Evolutionary conservation across 305 asterid genomes (phyloP), one percentile per base, ranked within the genome.

Genomic region (Plantago coronopus): DNA sequence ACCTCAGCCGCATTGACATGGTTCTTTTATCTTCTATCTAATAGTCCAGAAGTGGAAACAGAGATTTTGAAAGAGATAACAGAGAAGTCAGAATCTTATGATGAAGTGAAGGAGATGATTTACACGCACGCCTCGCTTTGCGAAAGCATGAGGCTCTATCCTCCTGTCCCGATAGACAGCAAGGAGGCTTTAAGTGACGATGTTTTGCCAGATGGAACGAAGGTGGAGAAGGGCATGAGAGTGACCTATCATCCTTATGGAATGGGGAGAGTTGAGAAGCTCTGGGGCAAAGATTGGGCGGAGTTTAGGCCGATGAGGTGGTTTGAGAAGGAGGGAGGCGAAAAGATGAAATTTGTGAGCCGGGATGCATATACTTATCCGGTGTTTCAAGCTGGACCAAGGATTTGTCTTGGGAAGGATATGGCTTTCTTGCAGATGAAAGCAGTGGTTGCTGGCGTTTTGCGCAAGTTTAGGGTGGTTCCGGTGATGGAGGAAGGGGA

Each of bases 391-490:
- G 95, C 85, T 5, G 88, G 88, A 56, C 90, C 87, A 0, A 71
- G 88, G 60, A 68, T 78, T 61, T 86, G 91, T 37, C 48, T 86
- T 4, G 95, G 95, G 54, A 86, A 86, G 46, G 91, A 86, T 48
- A 81, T 86, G 95, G 88, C 95, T 3, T 77, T 78, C 74, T 57
- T 80, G 76, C 95, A 85, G 50, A 85, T 85, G 95, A 86, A 86
- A 76, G 69, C 78, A 66, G 74, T 83, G 65, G 87, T 69, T 0
- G 83, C 85, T 7, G 84, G 81, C 1, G 79, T 86, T 5, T 31
- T 83, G 63, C 67, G 75, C 68, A 72, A 73, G 74, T 85, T 77
- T 50, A 81, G 21, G 86, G 82, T 85, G 71, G 73, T 75, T 20
- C 90, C 86, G 63, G 79, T 57, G 45, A 47, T 57, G 64, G 69